Percentiles rank a stretch among this genome's conserved stretches.
These are phyloP conservation scores for Polytolypa hystricis DNA, from an alignment of 2,329 filamentous ascomycete species.

Conservation along the genomic window DNA sequence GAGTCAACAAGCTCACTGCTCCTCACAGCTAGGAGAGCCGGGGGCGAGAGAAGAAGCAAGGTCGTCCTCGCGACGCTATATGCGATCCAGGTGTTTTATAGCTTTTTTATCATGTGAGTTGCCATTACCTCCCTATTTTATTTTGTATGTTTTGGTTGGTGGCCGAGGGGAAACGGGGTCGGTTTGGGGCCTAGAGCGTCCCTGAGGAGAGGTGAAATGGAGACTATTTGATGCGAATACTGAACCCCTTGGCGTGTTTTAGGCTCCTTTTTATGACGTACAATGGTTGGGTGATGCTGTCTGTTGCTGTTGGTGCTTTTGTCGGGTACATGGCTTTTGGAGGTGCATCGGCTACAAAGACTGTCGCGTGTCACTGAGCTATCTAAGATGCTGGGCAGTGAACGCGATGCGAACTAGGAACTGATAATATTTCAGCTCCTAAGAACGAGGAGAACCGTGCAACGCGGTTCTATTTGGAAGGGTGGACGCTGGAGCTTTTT, in stretches of 20 bases:
- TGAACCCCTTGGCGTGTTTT: background rate
- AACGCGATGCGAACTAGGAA: too few relatives aligned
- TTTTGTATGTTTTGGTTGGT: background rate
- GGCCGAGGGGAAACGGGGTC: too few relatives aligned
- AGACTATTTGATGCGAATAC: background rate
- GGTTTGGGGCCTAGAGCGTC: too few relatives aligned
- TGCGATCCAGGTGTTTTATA: slow-evolving; percentile 92
- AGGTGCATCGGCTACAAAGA: slow-evolving; percentile 60
- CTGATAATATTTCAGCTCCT: too few relatives aligned
- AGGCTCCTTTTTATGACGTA: slow-evolving; percentile 99
- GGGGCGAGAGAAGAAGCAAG: slow-evolving; percentile 56
- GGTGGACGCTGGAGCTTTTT: too few relatives aligned
- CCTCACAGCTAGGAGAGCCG: slow-evolving; percentile 60
- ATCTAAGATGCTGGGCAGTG: too few relatives aligned
- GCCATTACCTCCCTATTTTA: background rate
- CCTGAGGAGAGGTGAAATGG: too few relatives aligned
- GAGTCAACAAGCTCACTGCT: slow-evolving; percentile 56
- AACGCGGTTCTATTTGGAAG: too few relatives aligned
- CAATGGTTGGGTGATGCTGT: slow-evolving; percentile 94
- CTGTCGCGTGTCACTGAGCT: slow-evolving; percentile 75
- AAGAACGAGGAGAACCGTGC: too few relatives aligned
- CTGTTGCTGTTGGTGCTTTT: slow-evolving; percentile 80
- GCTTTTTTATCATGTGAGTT: slow-evolving; percentile 97
- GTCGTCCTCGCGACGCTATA: slow-evolving; percentile 75
- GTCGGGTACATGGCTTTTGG: slow-evolving; percentile 79